These are phyloP conservation scores for Sicyos baderoa DNA, from an alignment of 306 rosid species.

Conservation along the genomic window DNA sequence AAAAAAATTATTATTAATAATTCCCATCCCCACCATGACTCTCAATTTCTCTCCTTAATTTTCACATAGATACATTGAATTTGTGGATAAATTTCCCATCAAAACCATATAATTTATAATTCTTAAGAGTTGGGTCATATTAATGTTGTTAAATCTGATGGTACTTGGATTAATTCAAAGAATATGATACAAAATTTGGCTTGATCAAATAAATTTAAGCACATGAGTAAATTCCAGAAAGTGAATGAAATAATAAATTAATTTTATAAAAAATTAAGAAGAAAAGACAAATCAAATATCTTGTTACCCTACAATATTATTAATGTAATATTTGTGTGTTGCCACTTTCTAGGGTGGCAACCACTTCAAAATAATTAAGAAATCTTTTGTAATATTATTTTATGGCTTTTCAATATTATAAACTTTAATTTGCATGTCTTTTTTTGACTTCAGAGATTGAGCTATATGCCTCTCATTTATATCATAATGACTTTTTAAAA, in stretches of 20 bases:
- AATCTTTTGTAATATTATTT: neutral
- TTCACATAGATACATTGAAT: conserved; percentile 8
- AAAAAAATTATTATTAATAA: neutral
- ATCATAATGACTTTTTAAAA: too few species aligned
- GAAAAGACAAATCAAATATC: too few species aligned
- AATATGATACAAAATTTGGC: neutral
- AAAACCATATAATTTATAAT: neutral
- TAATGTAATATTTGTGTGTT: too few species aligned
- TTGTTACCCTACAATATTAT: too few species aligned
- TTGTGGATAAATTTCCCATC: neutral
- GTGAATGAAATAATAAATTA: too few species aligned
- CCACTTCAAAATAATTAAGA: conserved; percentile 3
- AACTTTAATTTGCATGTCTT: too few species aligned
- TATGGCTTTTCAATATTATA: neutral
- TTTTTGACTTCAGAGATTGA: too few species aligned
- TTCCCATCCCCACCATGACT: conserved; percentile 6
- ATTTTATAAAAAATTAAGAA: too few species aligned
- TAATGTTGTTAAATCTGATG: neutral
- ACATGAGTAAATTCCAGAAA: too few species aligned
- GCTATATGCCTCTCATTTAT: neutral
- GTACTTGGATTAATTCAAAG: neutral
- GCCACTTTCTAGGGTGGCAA: conserved; percentile 11
- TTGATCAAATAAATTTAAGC: too few species aligned
- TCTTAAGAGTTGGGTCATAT: neutral
- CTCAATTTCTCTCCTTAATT: neutral